A percentile compares a stretch with the other conserved stretches of the same genome.
These are phyloP conservation scores for Bauhinia variegata DNA, from an alignment of 306 rosid species.

Conservation along the genomic window DNA sequence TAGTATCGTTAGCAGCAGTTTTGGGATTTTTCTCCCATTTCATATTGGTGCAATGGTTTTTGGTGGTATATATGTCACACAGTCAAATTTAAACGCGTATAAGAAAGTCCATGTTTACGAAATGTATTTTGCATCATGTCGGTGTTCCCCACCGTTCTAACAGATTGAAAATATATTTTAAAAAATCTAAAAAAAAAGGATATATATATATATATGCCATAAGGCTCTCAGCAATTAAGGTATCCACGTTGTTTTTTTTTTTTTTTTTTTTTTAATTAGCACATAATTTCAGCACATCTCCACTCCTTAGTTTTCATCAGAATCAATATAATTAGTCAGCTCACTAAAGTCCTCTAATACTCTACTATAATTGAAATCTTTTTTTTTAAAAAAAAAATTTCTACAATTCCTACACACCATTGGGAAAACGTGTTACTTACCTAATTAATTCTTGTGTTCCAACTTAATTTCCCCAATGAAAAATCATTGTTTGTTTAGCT, in stretches of 20 bases:
- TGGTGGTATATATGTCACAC: constrained; percentile 7
- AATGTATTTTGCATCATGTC: background rate
- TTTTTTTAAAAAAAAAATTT: no score
- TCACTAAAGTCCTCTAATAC: no score
- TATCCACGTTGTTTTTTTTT: background rate
- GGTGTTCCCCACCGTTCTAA: constrained; percentile 2
- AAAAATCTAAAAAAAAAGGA: background rate
- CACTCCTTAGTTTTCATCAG: constrained; percentile 1
- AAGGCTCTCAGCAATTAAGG: background rate
- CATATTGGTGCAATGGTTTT: background rate
- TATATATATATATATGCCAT: background rate
- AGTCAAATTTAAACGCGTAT: background rate
- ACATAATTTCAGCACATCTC: constrained; percentile 16
- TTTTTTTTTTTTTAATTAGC: no score
- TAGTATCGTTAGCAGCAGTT: no score
- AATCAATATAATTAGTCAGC: no score
- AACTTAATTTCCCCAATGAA: no score
- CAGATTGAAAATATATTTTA: background rate
- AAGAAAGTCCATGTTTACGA: background rate
- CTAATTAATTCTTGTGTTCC: no score
- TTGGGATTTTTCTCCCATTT: no score
- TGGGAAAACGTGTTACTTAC: no score
- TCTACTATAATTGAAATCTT: no score
- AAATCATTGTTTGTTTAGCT: no score
- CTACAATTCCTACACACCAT: no score